Base-by-base conservation (phyloP, 306 rosid species). In the Medicago arabica region DNA sequence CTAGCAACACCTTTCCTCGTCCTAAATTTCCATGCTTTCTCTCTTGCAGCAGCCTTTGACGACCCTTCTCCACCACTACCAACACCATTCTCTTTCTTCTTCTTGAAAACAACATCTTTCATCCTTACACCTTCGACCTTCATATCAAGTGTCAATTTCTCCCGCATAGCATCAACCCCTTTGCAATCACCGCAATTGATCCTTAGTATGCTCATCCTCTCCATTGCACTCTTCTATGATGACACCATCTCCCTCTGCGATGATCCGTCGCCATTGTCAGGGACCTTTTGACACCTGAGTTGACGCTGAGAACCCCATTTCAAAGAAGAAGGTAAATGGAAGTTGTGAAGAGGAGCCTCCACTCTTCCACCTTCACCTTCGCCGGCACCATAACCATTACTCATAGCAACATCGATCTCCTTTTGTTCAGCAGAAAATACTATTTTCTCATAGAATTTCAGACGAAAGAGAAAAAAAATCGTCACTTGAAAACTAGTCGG, bases 241-340 rank as follows among this genome's bases (percentile, higher is more conserved):
- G 36, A 31, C 36, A 31, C 36, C 36, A 31, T 31, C 6, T 31
- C 36, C 36, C 36, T 34, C 6, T 34, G 71, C 25, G 80, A 69
- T 18, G 92, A 85, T 82, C 76, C 84, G 16, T 21, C 75, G 23
- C 9, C 61, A 49, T 69, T 3, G 7, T 34, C 38, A 34, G 71
- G 9, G 0, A 46, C 14, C 36, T 91, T 91, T 90, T 74, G 83
- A 86, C 98, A 94, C 71, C 92, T 54, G 49, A 94, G 90, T 76
- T 82, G 53, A 82, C 82, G 91, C 84, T 90, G 98, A 81, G 16
- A 88, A 80, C 97, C 98, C 98, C 98, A 94, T 85, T 86, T 88
- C 83, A 89, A 76, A 66, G 84, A 76, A 66, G 84, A 88, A 11
- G 98, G 91, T 77, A 91, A 67, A 74, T 78, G 80, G 94, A 94